Conservation (phyloP, 805 yeast species). For the Yarrowia yakushimensis region DNA sequence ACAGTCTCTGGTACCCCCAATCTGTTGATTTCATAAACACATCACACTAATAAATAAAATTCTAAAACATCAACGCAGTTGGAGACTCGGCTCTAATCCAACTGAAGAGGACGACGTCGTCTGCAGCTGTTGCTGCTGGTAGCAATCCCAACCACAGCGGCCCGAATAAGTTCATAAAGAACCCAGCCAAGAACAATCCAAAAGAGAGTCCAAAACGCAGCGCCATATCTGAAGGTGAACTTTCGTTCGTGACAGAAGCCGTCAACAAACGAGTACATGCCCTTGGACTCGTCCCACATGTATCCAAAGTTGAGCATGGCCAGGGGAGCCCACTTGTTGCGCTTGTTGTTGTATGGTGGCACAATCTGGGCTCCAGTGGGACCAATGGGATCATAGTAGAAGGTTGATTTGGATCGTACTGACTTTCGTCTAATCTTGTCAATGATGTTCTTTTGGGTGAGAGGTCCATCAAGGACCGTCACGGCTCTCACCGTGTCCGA, state of each 20-base stretch:
- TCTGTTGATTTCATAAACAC: background rate
- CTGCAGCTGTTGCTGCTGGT: slow-evolving; percentile 5
- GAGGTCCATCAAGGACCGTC: slow-evolving; percentile 28
- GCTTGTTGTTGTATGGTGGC: slow-evolving; percentile 27
- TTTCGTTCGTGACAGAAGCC: slow-evolving; percentile 31
- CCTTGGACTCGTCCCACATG: slow-evolving; percentile 30
- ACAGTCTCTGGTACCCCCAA: background rate
- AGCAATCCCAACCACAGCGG: background rate
- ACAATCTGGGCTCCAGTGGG: slow-evolving; percentile 26
- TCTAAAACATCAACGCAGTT: background rate
- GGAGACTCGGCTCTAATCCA: background rate
- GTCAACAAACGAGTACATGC: slow-evolving; percentile 33
- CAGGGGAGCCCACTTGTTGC: slow-evolving; percentile 29
- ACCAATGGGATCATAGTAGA: slow-evolving; percentile 30
- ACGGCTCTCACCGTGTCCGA: slow-evolving; percentile 29
- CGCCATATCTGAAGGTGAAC: slow-evolving; percentile 27
- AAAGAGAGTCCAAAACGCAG: slow-evolving; percentile 26
- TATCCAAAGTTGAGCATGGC: slow-evolving; percentile 30
- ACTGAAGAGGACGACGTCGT: slow-evolving; percentile 5
- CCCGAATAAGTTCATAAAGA: background rate
- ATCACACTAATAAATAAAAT: background rate
- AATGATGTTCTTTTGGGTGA: slow-evolving; percentile 25
- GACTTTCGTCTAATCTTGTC: background rate
- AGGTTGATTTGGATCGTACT: background rate
- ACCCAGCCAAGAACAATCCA: slow-evolving; percentile 25